Percentiles rank a stretch among this genome's conserved stretches.
Conservation (phyloP, 2,329 filamentous ascomycete species). For the Fusarium clavum region DNA sequence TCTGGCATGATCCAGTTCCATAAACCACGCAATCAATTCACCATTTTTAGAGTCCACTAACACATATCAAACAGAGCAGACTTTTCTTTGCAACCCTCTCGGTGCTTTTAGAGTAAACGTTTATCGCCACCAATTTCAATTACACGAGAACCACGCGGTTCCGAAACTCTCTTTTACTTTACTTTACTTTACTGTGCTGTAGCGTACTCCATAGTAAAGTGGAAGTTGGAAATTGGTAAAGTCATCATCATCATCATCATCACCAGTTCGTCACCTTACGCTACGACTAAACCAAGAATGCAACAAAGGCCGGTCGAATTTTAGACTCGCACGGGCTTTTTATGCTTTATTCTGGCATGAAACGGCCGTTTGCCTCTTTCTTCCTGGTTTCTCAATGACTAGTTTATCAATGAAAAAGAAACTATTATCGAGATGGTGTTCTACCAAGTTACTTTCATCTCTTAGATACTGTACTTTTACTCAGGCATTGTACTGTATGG, state of each 20-base stretch:
- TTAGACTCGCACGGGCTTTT: neutral
- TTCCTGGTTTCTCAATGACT: neutral
- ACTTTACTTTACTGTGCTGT: neutral
- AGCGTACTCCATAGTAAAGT: neutral
- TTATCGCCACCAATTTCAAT: constrained; percentile 26
- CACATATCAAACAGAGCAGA: neutral
- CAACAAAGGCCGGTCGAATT: neutral
- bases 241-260: neutral
- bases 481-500: neutral
- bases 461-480: neutral
- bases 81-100: constrained; percentile 18
- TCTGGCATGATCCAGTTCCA: neutral
- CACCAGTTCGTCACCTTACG: constrained; percentile 31
- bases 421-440: neutral
- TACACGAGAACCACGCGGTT: constrained; percentile 10
- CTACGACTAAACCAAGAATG: neutral
- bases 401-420: neutral
- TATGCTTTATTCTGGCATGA: neutral
- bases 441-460: neutral
- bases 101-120: constrained; percentile 21
- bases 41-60: neutral
- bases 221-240: neutral
- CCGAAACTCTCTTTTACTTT: constrained; percentile 8
- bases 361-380: neutral
- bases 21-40: constrained; percentile 25